Percentiles rank a stretch among this genome's conserved stretches.
Conservation (phyloP, 2,329 filamentous ascomycete species). For the Paracorniculantispora psalliotae region DNA sequence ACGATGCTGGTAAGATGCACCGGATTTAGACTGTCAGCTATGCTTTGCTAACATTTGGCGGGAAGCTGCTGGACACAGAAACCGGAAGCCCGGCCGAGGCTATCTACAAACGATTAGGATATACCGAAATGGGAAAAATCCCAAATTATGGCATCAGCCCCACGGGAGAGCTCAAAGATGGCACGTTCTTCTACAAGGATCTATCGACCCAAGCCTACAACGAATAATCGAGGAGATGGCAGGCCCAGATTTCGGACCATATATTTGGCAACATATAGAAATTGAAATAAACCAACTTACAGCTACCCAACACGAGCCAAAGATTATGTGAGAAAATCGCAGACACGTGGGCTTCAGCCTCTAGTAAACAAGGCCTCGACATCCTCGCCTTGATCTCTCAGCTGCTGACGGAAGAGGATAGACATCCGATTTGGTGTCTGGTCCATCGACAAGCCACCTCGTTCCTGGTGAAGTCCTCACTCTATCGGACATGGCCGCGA, state of each 20-base stretch:
- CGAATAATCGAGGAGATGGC: not conserved
- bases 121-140: slow-evolving; percentile 49
- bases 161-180: slow-evolving; percentile 43
- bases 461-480: not conserved
- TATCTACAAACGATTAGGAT: slow-evolving; percentile 53
- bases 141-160: slow-evolving; percentile 49
- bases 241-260: not conserved
- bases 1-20: slow-evolving; percentile 45
- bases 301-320: not conserved
- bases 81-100: slow-evolving; percentile 47
- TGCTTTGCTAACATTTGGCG: not conserved
- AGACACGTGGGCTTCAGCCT: not conserved
- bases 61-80: slow-evolving; percentile 48
- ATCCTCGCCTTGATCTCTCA: not conserved
- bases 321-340: not conserved
- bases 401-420: not conserved
- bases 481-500: slow-evolving; percentile 1
- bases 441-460: not conserved
- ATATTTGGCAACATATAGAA: not conserved
- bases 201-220: slow-evolving; percentile 24
- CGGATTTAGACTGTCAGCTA: not conserved
- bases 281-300: not conserved
- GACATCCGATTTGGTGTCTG: too few species aligned
- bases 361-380: not conserved
- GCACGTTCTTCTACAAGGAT: slow-evolving; percentile 57